phyloP scores from a whole-genome alignment of 2,329 filamentous ascomycete genomes.

The Aspergillus glaucus region DNA sequence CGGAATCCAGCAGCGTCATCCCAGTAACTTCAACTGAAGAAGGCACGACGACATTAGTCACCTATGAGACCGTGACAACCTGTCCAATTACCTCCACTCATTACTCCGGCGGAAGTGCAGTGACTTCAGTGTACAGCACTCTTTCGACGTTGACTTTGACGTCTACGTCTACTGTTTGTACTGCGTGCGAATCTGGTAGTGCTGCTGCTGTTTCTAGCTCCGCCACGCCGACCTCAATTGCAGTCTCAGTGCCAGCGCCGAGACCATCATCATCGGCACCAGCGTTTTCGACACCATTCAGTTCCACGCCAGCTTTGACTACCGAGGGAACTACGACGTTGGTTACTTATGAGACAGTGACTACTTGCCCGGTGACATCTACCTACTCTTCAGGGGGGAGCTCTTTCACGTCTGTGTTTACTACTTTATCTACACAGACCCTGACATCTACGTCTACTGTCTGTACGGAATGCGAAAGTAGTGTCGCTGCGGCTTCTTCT shows the following conservation, averaged over 20 bases:
- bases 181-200: constrained; percentile 3
- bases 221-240: not conserved
- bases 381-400: constrained; percentile 41
- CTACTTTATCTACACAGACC: constrained; percentile 49
- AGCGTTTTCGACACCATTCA: not conserved
- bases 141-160: constrained; percentile 43
- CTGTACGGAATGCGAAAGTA: constrained; percentile 9
- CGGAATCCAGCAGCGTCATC: too few species aligned
- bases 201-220: not conserved
- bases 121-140: constrained; percentile 51
- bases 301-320: not conserved
- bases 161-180: constrained; percentile 14
- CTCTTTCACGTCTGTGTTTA: constrained; percentile 48
- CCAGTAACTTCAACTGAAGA: constrained; percentile 1
- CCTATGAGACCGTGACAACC: constrained; percentile 24
- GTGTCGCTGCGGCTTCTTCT: too few species aligned
- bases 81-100: constrained; percentile 28
- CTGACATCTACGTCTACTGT: constrained; percentile 15
- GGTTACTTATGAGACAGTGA: constrained; percentile 23
- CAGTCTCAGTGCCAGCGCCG: too few species aligned
- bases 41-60: constrained; percentile 10
- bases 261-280: not conserved
- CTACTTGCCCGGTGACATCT: constrained; percentile 27
- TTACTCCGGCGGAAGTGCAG: constrained; percentile 44
- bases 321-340: constrained; percentile 9